Evolutionary conservation across 2,329 filamentous ascomycete genomes (phyloP).

Genomic region (Venturiaceae sp.): DNA sequence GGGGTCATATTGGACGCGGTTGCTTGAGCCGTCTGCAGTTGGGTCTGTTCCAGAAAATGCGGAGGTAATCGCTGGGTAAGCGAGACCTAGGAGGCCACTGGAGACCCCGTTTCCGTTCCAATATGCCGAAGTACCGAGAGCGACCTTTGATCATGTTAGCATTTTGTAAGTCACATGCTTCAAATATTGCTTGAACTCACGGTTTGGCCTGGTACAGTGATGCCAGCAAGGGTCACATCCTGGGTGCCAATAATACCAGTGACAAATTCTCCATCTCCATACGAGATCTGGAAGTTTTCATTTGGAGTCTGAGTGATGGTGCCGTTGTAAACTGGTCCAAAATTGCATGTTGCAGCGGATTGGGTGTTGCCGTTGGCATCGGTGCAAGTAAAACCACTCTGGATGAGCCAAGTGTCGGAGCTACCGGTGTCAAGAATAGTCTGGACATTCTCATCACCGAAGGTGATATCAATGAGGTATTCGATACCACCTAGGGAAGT

Average conservation of each 20-base stretch:
- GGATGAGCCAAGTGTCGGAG: conserved; percentile 36
- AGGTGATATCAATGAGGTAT: conserved; percentile 3
- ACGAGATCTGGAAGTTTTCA: conserved; percentile 33
- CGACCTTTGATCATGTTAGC: conserved; percentile 23
- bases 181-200: background rate
- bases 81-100: conserved; percentile 42
- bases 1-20: conserved; percentile 34
- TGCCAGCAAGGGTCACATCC: conserved; percentile 33
- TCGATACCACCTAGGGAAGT: background rate
- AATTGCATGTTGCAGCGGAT: conserved; percentile 18
- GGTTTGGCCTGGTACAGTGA: conserved; percentile 32
- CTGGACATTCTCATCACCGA: conserved; percentile 15
- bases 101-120: conserved; percentile 36
- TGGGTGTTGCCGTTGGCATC: conserved; percentile 14
- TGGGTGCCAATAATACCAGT: conserved; percentile 30
- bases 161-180: background rate
- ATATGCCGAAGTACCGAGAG: conserved; percentile 31
- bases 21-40: conserved; percentile 12
- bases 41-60: conserved; percentile 22
- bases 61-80: conserved; percentile 38
- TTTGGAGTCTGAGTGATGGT: conserved; percentile 21
- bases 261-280: conserved; percentile 34
- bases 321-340: conserved; percentile 20
- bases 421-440: conserved; percentile 38
- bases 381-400: conserved; percentile 24